Evolutionary conservation across 257 asterid species (phyloP).

Genomic region (Handroanthus guayacan): DNA sequence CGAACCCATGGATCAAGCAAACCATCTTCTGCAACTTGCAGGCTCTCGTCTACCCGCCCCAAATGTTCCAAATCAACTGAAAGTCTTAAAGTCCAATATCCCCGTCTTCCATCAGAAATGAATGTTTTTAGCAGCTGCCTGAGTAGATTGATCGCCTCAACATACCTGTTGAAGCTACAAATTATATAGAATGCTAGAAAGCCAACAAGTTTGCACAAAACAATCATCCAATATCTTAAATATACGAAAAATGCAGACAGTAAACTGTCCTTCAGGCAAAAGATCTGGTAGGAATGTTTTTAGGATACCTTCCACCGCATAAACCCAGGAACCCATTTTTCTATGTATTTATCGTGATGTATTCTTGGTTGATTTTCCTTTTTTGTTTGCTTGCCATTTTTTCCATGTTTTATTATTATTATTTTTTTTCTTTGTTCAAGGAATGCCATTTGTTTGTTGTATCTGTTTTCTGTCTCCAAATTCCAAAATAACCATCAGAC

Average conservation of each 20-base stretch:
- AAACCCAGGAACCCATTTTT: neutral
- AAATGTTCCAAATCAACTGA: slow-evolving; percentile 91
- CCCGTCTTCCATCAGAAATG: slow-evolving; percentile 81
- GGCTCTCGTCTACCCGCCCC: slow-evolving; percentile 79
- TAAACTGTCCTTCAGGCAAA: neutral
- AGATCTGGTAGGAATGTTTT: neutral
- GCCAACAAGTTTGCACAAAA: slow-evolving; percentile 3
- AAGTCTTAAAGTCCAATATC: slow-evolving; percentile 90
- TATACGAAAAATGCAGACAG: neutral
- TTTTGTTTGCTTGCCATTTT: neutral
- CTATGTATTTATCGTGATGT: slow-evolving; percentile 3
- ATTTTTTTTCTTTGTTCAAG: neutral
- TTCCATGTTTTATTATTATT: neutral
- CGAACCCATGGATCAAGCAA: slow-evolving; percentile 91
- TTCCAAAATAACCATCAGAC: neutral
- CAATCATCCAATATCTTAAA: neutral
- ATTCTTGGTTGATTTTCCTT: neutral
- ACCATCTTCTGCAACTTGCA: slow-evolving; percentile 83
- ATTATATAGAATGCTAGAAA: neutral
- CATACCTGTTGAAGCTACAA: slow-evolving; percentile 56
- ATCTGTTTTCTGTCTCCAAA: neutral
- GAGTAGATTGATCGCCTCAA: slow-evolving; percentile 75
- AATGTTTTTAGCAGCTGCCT: slow-evolving; percentile 64
- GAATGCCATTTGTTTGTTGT: slow-evolving; percentile 3
- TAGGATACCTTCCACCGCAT: neutral